phyloP scores from a whole-genome alignment of 192 early-diverging fungal genomes.

The Mortierella claussenii region DNA sequence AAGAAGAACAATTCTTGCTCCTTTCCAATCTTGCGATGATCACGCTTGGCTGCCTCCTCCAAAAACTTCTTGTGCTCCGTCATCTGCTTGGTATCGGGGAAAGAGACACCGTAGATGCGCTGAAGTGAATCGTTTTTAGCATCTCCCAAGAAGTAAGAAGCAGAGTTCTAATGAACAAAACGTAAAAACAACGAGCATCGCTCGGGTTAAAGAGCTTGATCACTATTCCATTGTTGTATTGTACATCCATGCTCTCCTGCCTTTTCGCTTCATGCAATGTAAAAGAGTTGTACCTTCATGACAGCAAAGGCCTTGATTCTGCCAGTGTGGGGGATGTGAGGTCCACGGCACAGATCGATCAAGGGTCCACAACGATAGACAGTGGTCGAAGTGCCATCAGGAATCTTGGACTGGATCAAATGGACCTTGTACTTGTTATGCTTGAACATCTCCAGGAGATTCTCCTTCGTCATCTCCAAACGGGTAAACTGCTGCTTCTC shows the following conservation, averaged over 20 bases:
- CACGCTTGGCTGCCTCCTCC: slow-evolving; percentile 95
- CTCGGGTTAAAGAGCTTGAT: no score
- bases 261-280: no score
- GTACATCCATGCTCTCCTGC: no score
- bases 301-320: slow-evolving; percentile 93
- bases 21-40: slow-evolving; percentile 96
- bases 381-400: slow-evolving; percentile 92
- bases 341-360: slow-evolving; percentile 97
- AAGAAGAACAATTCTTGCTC: slow-evolving; percentile 99
- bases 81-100: slow-evolving; percentile 99
- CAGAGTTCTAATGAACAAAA: slow-evolving; percentile 79
- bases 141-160: slow-evolving; percentile 98
- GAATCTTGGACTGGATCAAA: slow-evolving; percentile 91
- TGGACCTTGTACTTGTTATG: slow-evolving; percentile 98
- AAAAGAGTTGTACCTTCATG: slow-evolving; percentile 87
- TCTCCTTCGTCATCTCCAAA: slow-evolving; percentile 85
- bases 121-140: slow-evolving; percentile 98
- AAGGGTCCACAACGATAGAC: slow-evolving; percentile 99
- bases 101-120: slow-evolving; percentile 98
- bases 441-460: slow-evolving; percentile 97
- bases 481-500: slow-evolving; percentile 97
- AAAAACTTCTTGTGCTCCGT: slow-evolving; percentile 95
- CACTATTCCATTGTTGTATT: no score
- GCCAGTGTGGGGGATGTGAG: slow-evolving; percentile 95
- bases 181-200: background rate